Evolutionary conservation across 495 filamentous ascomycete species (phyloP), one percentile per base, ranked within the genome.

Genomic region (Penicillium taxi): DNA sequence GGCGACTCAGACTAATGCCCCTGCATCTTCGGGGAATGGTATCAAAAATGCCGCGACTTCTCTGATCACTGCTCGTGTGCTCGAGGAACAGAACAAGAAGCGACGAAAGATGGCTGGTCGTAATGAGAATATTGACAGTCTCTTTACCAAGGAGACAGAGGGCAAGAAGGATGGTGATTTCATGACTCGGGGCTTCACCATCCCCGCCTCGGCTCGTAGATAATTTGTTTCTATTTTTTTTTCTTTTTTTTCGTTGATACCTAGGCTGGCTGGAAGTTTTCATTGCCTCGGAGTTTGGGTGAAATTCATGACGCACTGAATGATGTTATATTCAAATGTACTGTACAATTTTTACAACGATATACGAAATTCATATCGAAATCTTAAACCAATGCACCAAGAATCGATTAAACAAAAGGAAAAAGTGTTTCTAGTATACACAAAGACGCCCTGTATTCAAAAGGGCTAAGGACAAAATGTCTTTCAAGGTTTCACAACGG

Each of bases 31-130:
- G 24, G 26, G 39, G 6, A 66, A 62, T 37, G 70, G 75, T 17
- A 94, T 96, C 55, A 91, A 93, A 55, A 89, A 95, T 47, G 70
- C 84, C 3, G 74, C 84, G 11, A 90, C 91, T 5, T 87, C 90
- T 0, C 80, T 76, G 8, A 59, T 96, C 14, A 93, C 91, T 5
- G 84, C 81, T 0, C 86, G 75, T 44, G 88, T 98, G 0, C 54
- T 95, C 6, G 80, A 81, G 6, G 91, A 96, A 42, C 82, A 95
- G 54, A 81, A 86, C 31, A 78, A 81, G 50, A 95, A 93, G 56
- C 64, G 80, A 40, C 73, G 86, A 28, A 94, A 85, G 55, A 48
- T 86, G 42, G 72, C 68, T 41, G 66, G 63, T 4, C 53, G 67
- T 32, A 88, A 78, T 58, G 77, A 81, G 26, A 87, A 79, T 47